Evolutionary conservation across 2,329 filamentous ascomycete genomes (phyloP).

Genomic region (Penicillium sp.): DNA sequence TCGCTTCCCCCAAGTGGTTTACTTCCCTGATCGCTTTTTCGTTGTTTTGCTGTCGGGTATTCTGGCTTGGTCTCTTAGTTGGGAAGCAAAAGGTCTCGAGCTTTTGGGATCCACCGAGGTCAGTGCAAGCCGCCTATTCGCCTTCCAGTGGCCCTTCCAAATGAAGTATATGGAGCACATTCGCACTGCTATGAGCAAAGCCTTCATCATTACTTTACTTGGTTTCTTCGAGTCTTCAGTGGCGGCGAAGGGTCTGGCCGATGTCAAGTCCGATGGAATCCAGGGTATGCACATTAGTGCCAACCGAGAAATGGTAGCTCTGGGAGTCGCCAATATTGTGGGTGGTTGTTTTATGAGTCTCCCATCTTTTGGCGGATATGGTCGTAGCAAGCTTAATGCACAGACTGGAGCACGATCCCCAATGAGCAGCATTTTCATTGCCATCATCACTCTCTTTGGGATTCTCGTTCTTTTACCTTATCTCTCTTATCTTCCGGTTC

Average conservation of each 20-base stretch:
- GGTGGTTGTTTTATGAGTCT: constrained; percentile 90
- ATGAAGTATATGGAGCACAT: constrained; percentile 75
- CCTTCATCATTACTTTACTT: constrained; percentile 87
- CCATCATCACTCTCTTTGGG: constrained; percentile 75
- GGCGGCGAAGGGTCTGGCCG: constrained; percentile 83
- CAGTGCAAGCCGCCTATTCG: constrained; percentile 67
- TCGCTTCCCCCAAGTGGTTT: constrained; percentile 76
- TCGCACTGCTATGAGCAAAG: constrained; percentile 81
- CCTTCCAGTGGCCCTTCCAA: constrained; percentile 83
- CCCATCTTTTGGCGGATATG: constrained; percentile 94
- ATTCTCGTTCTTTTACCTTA: constrained; percentile 82
- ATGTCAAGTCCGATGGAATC: constrained; percentile 62
- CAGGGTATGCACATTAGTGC: constrained; percentile 80
- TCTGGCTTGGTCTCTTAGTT: constrained; percentile 71
- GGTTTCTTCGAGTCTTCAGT: constrained; percentile 99
- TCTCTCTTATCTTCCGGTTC: constrained; percentile 91
- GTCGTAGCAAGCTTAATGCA: constrained; percentile 90
- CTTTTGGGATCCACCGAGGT: constrained; percentile 81
- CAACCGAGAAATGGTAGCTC: constrained; percentile 88
- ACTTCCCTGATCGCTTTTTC: constrained; percentile 85
- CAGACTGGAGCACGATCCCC: constrained; percentile 89
- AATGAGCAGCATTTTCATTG: constrained; percentile 88
- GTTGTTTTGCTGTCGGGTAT: constrained; percentile 84
- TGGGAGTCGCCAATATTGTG: constrained; percentile 87
- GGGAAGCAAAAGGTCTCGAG: constrained; percentile 77